Base-by-base conservation (phyloP, 768 basidiomycete genomes). In the Myochromella boudieri region DNA sequence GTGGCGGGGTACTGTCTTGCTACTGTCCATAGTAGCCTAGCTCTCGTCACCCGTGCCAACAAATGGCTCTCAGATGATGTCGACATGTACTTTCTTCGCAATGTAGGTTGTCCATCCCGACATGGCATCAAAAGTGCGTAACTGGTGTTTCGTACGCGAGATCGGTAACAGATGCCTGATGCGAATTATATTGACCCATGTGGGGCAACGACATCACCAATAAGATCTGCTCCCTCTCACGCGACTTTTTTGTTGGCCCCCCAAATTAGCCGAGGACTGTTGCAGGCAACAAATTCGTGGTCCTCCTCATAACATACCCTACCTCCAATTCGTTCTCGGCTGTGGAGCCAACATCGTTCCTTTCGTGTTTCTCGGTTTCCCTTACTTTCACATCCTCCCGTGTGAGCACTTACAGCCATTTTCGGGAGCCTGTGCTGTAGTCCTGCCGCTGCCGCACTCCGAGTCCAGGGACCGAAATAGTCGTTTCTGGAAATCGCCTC, bases 221-320 rank as follows among this genome's bases (percentile, higher is more conserved):
- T 43, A 41, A 32, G 45, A 46, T 46, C 27, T 5, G 14, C 6
- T 9, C 17, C 36, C 36, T 3, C 26, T 31, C 37, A n/a, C 28
- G 28, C 21, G 24, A 21, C n/a, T 17, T 21, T 17, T 17, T 33
- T 44, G 32, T 33, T 31, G 24, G 15, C 17, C 24, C 27, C 27
- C n/a, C n/a, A n/a, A n/a, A n/a, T 45, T 46, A 46, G 37, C 45
- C 28, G 45, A 46, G 21, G 24, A 25, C 25, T 46, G 45, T 39
- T 46, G 45, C 45, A 40, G 45, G 45, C 39, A 40, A 40, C 39
- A n/a, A n/a, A n/a, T n/a, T n/a, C n/a, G n/a, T n/a, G n/a, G n/a
- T n/a, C n/a, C n/a, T n/a, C n/a, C n/a, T n/a, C n/a, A n/a, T n/a
- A n/a, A n/a, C 12, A 4, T n/a, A 20, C 15, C 21, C 15, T n/a